Evolutionary conservation across 2,329 filamentous ascomycete genomes (phyloP), one percentile per base, ranked within the genome.

Genomic region (Phaeosphaeriaceae sp.): DNA sequence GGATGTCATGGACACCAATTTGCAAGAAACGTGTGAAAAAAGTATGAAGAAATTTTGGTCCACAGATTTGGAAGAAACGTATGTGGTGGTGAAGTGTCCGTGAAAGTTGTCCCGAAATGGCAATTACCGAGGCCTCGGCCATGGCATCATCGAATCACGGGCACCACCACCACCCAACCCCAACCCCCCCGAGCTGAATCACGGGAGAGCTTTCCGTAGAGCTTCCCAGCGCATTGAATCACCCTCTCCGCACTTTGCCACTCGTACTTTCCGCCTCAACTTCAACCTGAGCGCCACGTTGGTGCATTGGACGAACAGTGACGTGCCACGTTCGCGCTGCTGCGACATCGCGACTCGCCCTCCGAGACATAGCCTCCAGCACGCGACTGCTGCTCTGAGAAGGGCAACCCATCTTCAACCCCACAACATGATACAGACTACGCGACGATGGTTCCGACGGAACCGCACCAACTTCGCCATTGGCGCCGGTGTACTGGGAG

Each of bases 381-480:
- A 63, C 65, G 63, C 60, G 63, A 60, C 60, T 57, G 52, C 51
- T 40, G 35, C 13, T 40, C 15, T 15, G 35, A 40, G 35, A 17
- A 15, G 15, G 15, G 53, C 59, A 60, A 44, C 59, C 51, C 60
- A 30, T 43, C 49, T 15, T 42, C 52, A 48, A 32, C 49, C 48
- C 44, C 48, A 50, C 59, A 61, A 19, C 11, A 90, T 90, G 88
- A 86, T 90, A 78, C 81, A 83, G 73, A 89, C 92, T 69, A 91
- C 92, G 72, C 91, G 92, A 83, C 90, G 89, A 83, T 99, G 95
- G 94, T 85, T 98, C 77, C 89, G 89, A 81, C 92, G 93, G 81
- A 97, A 99, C 83, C 89, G 93, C 78, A 95, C 91, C 73, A 92
- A 91, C 73, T 87, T 99, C 76, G 92, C 93, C 76, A 87, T 99